Evolutionary conservation across 257 asterid genomes (phyloP).

Genomic region (Echites panduratus): DNA sequence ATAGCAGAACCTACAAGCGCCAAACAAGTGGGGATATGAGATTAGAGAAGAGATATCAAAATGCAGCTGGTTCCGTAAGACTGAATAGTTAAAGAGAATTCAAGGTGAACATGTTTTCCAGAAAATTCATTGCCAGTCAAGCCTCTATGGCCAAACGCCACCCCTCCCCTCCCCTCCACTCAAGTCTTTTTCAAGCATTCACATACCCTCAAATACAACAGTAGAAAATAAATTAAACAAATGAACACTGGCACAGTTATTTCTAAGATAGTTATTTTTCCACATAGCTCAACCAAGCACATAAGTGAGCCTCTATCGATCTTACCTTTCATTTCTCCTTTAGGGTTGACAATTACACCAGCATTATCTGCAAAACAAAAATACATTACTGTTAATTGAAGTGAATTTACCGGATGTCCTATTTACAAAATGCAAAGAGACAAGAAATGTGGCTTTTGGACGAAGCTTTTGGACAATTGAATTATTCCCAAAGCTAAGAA

Average conservation of each 20-base stretch:
- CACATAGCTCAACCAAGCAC: neutral
- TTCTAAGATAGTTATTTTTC: too few relatives aligned
- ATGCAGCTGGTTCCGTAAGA: too few relatives aligned
- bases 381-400: neutral
- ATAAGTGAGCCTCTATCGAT: neutral
- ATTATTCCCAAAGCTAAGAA: neutral
- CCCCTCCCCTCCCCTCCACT: too few relatives aligned
- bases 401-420: neutral
- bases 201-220: too few relatives aligned
- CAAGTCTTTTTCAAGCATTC: too few relatives aligned
- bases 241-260: too few relatives aligned
- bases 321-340: conserved; percentile 58
- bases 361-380: conserved; percentile 39
- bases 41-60: too few relatives aligned
- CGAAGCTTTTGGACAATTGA: neutral
- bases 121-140: too few relatives aligned
- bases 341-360: conserved; percentile 52
- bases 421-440: neutral
- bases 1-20: conserved; percentile 32
- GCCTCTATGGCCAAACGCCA: too few relatives aligned
- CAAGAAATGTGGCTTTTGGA: neutral
- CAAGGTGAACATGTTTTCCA: too few relatives aligned
- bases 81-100: too few relatives aligned
- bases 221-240: too few relatives aligned
- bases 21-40: neutral